Conservation (phyloP, 2,329 filamentous ascomycete species). For the Karstenula rhodostoma region DNA sequence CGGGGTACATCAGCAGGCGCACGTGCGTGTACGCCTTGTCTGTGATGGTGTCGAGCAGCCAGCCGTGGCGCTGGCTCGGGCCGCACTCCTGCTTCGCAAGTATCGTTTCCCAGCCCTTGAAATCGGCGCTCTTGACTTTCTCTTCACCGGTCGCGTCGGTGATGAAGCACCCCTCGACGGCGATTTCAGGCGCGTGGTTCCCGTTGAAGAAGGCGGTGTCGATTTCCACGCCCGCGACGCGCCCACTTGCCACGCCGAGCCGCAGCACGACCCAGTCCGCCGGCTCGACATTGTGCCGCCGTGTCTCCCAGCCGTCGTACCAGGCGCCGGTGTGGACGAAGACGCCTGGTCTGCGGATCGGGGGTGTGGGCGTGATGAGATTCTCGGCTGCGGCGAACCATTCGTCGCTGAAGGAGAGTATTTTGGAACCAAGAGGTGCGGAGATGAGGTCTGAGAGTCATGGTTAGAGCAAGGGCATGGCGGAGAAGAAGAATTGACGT, state of each 20-base stretch:
- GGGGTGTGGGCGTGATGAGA: slow-evolving; percentile 64
- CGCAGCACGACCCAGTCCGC: slow-evolving; percentile 69
- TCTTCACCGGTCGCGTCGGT: slow-evolving; percentile 66
- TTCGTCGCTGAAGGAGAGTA: slow-evolving; percentile 67
- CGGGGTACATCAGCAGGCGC: slow-evolving; percentile 83
- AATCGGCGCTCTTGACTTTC: slow-evolving; percentile 60
- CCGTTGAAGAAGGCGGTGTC: slow-evolving; percentile 84
- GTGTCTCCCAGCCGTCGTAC: slow-evolving; percentile 72
- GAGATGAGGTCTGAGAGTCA: slow-evolving; percentile 59
- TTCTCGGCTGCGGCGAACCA: slow-evolving; percentile 68
- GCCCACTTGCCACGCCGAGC: slow-evolving; percentile 72
- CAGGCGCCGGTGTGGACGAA: slow-evolving; percentile 68
- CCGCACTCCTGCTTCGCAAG: slow-evolving; percentile 75
- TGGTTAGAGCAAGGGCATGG: neutral
- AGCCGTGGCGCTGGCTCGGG: slow-evolving; percentile 75
- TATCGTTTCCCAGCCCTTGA: slow-evolving; percentile 72
- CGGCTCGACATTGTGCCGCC: slow-evolving; percentile 65
- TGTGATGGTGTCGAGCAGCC: slow-evolving; percentile 67
- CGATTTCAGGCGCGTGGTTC: slow-evolving; percentile 82
- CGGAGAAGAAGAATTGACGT: slow-evolving; percentile 13
- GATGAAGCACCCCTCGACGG: slow-evolving; percentile 76
- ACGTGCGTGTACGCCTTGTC: slow-evolving; percentile 80
- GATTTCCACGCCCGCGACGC: slow-evolving; percentile 76
- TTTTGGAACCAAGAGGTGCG: slow-evolving; percentile 58
- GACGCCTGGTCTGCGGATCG: slow-evolving; percentile 64